phyloP scores from a whole-genome alignment of 108 stramenopile species.

The Fistulifera pelliculosa region DNA sequence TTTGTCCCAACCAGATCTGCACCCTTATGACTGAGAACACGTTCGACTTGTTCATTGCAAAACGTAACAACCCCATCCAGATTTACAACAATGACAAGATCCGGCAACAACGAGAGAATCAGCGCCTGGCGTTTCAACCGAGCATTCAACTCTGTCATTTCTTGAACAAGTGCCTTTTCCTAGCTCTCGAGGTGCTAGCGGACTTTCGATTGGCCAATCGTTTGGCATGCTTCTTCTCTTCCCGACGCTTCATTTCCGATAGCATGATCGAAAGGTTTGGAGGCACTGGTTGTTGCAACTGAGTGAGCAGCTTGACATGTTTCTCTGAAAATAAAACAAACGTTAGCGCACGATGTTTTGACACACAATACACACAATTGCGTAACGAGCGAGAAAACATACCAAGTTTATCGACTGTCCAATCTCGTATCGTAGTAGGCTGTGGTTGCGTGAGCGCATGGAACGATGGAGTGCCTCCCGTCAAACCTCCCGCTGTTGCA shows the following conservation, averaged over 20 bases:
- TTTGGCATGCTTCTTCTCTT: slow-evolving; percentile 76
- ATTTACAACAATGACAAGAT: slow-evolving; percentile 60
- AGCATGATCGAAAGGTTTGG: slow-evolving; percentile 56
- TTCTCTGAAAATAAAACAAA: slow-evolving; percentile 26
- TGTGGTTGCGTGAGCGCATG: no score
- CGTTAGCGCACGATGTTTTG: neutral
- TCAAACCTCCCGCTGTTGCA: no score
- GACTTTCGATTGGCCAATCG: slow-evolving; percentile 83
- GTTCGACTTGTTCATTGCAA: slow-evolving; percentile 69
- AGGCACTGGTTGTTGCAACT: slow-evolving; percentile 54
- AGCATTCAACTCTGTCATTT: slow-evolving; percentile 73
- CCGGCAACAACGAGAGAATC: slow-evolving; percentile 71
- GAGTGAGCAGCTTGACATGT: slow-evolving; percentile 45
- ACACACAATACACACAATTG: neutral
- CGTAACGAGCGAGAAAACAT: slow-evolving; percentile 9
- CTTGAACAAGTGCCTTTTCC: slow-evolving; percentile 87
- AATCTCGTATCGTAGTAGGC: slow-evolving; percentile 3
- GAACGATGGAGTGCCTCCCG: no score
- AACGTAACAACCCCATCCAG: slow-evolving; percentile 68
- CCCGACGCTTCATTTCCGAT: slow-evolving; percentile 54
- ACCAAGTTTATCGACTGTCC: slow-evolving; percentile 52
- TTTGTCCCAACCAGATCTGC: slow-evolving; percentile 52
- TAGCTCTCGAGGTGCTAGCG: slow-evolving; percentile 80
- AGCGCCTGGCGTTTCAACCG: slow-evolving; percentile 58
- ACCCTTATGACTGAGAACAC: slow-evolving; percentile 49